These are phyloP conservation scores for Acer campestre DNA, from an alignment of 345 rosid genomes.

Conservation along the genomic window DNA sequence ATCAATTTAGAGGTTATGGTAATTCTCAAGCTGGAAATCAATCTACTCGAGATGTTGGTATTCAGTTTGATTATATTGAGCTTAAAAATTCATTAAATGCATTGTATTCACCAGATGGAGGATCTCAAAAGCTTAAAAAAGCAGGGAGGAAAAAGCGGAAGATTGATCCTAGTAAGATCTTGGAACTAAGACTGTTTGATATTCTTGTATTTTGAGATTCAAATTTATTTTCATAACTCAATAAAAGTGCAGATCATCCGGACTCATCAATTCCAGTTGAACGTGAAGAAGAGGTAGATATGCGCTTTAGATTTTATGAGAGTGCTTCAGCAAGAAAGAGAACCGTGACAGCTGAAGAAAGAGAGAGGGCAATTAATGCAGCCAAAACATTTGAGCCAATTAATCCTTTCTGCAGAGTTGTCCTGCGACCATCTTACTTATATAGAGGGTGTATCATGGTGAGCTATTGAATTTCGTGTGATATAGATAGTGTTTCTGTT, in stretches of 20 bases:
- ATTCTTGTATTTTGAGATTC: conserved; percentile 1
- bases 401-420: conserved; percentile 85
- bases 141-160: conserved; percentile 71
- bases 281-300: conserved; percentile 50
- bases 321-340: conserved; percentile 83
- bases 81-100: conserved; percentile 24
- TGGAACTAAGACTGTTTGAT: conserved; percentile 8
- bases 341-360: conserved; percentile 77
- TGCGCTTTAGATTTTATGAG: conserved; percentile 62
- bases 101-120: conserved; percentile 41
- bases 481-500: not conserved
- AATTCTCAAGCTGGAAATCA: conserved; percentile 24
- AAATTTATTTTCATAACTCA: conserved; percentile 17
- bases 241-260: conserved; percentile 42
- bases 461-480: conserved; percentile 26
- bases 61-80: conserved; percentile 22
- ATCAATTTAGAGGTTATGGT: conserved; percentile 31
- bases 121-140: conserved; percentile 49
- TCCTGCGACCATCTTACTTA: conserved; percentile 79
- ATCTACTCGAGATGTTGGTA: conserved; percentile 23
- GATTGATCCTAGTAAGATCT: conserved; percentile 63
- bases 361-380: conserved; percentile 72
- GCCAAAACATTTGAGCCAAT: conserved; percentile 81
- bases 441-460: conserved; percentile 89
- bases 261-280: conserved; percentile 39